phyloP scores from a whole-genome alignment of 345 rosid genomes.

The Luvunga scandens region DNA sequence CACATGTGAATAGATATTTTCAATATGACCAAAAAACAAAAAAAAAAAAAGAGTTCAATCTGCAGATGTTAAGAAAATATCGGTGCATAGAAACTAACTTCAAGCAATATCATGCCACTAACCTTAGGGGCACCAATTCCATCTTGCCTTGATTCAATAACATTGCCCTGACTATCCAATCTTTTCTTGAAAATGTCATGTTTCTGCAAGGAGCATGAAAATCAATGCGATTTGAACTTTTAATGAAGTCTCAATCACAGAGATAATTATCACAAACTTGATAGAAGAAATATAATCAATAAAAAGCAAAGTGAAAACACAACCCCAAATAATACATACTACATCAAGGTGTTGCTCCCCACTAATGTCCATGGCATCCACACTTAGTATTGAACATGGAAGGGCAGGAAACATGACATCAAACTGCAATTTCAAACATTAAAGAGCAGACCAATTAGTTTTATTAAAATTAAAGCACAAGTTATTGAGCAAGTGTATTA shows the following conservation, averaged over 20 bases:
- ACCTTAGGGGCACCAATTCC: constrained; percentile 94
- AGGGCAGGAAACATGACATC: constrained; percentile 90
- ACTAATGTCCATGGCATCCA: constrained; percentile 97
- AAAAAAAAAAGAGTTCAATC: background rate
- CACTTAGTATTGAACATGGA: constrained; percentile 87
- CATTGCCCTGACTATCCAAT: constrained; percentile 70
- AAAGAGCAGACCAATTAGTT: constrained; percentile 2
- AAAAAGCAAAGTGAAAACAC: background rate
- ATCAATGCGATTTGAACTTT: background rate
- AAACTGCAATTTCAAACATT: constrained; percentile 51
- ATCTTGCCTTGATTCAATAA: constrained; percentile 75
- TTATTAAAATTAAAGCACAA: background rate
- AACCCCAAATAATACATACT: constrained; percentile 41
- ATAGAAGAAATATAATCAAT: background rate
- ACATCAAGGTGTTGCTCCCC: constrained; percentile 98
- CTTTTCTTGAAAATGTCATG: constrained; percentile 91
- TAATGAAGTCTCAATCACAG: background rate
- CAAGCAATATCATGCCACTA: constrained; percentile 21
- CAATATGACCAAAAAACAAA: too few relatives aligned
- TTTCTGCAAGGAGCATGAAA: constrained; percentile 47
- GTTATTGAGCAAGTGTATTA: background rate
- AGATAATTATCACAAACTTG: background rate
- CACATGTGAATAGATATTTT: background rate
- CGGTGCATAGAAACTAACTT: background rate
- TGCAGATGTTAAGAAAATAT: background rate